These are phyloP conservation scores for Nitzschia palea DNA, from an alignment of 108 stramenopile genomes.

Conservation along the genomic window DNA sequence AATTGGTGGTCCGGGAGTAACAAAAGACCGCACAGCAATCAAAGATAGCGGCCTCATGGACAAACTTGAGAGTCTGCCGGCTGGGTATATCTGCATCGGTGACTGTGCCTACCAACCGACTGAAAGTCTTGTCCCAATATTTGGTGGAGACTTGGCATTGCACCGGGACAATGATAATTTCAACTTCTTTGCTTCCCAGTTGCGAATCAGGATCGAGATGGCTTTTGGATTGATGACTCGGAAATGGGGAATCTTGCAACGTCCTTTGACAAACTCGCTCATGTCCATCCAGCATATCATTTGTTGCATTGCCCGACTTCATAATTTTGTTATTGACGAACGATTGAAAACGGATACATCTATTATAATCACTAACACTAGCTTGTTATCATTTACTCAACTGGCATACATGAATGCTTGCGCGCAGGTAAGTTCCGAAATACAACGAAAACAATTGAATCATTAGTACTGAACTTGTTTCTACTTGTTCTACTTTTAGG, in stretches of 20 bases:
- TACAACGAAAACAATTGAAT: no score
- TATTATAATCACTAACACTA: no score
- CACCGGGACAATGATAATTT: constrained; percentile 25
- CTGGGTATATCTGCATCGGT: neutral
- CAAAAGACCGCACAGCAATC: neutral
- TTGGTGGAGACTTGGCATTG: constrained; percentile 18
- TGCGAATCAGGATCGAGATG: constrained; percentile 28
- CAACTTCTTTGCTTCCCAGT: constrained; percentile 41
- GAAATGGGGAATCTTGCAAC: neutral
- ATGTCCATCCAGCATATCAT: neutral
- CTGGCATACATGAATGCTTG: no score
- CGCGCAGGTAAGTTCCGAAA: no score
- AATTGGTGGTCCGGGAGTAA: neutral
- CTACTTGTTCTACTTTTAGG: no score
- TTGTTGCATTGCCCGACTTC: neutral
- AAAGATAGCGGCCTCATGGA: constrained; percentile 13
- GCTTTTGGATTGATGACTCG: constrained; percentile 33
- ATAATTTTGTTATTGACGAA: constrained; percentile 23
- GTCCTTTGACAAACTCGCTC: neutral
- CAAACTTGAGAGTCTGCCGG: neutral
- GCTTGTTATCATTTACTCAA: no score
- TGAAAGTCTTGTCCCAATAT: no score
- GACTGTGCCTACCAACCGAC: neutral
- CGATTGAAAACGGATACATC: no score
- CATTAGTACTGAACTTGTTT: no score